A percentile compares a stretch with the other conserved stretches of the same genome.
Evolutionary conservation across 2,329 filamentous ascomycete genomes (phyloP).

Genomic region (Capronia americana): DNA sequence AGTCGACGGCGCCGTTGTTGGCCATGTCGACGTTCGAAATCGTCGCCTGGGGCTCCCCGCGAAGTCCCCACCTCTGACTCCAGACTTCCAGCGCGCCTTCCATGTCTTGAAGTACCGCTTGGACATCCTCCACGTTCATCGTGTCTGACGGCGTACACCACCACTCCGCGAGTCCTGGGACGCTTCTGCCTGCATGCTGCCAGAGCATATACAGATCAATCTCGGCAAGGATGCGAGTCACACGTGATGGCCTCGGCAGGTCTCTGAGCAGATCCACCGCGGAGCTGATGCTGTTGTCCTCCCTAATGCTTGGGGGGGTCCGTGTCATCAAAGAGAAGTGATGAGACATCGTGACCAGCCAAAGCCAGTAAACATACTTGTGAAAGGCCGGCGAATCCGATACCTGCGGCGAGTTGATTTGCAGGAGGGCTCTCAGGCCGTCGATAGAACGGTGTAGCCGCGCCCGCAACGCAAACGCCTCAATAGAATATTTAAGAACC

Average conservation of each 20-base stretch:
- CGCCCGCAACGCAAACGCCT: conserved; percentile 19
- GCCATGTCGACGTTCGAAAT: conserved; percentile 20
- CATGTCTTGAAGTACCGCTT: conserved; percentile 17
- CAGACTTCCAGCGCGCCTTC: conserved; percentile 20
- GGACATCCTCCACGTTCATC: conserved; percentile 3
- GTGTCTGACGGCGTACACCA: conserved; percentile 23
- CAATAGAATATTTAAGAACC: conserved; percentile 21
- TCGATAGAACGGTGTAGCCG: conserved; percentile 25
- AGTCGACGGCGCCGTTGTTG: conserved; percentile 21
- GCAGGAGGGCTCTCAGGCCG: not conserved
- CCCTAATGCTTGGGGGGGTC: conserved; percentile 18
- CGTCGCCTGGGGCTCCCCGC: conserved; percentile 21
- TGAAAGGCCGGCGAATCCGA: conserved; percentile 13
- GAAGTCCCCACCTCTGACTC: conserved; percentile 22
- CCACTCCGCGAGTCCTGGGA: conserved; percentile 23
- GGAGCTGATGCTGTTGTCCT: conserved; percentile 20
- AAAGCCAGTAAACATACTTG: conserved; percentile 24
- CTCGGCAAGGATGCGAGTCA: conserved; percentile 24
- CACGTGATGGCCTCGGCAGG: conserved; percentile 12
- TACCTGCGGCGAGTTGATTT: not conserved
- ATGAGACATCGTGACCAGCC: conserved; percentile 26
- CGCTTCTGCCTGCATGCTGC: conserved; percentile 21
- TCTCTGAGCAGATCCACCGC: conserved; percentile 20
- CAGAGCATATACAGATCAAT: conserved; percentile 26
- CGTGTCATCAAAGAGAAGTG: conserved; percentile 28